Base-by-base conservation (phyloP, 2,329 filamentous ascomycete genomes). In the Fusarium subtropicale region DNA sequence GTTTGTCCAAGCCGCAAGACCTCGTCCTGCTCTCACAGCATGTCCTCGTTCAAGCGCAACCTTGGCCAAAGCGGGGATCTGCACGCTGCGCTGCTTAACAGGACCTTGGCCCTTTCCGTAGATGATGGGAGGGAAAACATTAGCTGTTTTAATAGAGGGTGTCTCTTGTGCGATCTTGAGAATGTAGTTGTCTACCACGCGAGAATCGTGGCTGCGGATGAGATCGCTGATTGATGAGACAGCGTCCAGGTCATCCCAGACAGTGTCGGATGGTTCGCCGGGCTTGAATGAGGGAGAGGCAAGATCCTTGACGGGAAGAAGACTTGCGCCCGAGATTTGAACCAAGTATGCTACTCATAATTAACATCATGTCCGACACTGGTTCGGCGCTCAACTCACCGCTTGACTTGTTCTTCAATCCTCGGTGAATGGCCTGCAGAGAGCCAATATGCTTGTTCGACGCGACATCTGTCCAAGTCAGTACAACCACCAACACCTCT, bases 51-150 rank as follows among this genome's bases (percentile, higher is more conserved):
- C 59, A 7, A 83, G 60, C 0, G 79, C 78, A 8, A 73, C 75
- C 26, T 73, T 69, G 4, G 75, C 71, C 1, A 83, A 75, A 16
- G 77, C 73, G 2, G 81, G 81, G 34, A 82, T 74, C 64, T 84
- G 81, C 7, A 82, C 75, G 57, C 80, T 83, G 16, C 80, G 76
- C 64, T 78, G 75, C 41, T 82, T 82, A 5, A 76, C 70, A 2
- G 79, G 77, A 0, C 81, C 81, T 18, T 76, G 55, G 0, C 81
- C 81, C 16, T 67, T 52, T 2, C 81, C 81, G 57, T 83, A 83
- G 42, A 81, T 80, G 10, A 80, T 75, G 24, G 80, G 80, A 16
- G 77, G 78, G 9, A 78, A 65, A 0, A 81, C 70, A 7, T 81
- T 59, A 0, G 80, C 80, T 0, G 79, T 80, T 42, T 77, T 78